Percentiles rank a stretch among this genome's conserved stretches.
Conservation (phyloP, 1,284 basidiomycete genomes). For the Apiotrichum domesticum region DNA sequence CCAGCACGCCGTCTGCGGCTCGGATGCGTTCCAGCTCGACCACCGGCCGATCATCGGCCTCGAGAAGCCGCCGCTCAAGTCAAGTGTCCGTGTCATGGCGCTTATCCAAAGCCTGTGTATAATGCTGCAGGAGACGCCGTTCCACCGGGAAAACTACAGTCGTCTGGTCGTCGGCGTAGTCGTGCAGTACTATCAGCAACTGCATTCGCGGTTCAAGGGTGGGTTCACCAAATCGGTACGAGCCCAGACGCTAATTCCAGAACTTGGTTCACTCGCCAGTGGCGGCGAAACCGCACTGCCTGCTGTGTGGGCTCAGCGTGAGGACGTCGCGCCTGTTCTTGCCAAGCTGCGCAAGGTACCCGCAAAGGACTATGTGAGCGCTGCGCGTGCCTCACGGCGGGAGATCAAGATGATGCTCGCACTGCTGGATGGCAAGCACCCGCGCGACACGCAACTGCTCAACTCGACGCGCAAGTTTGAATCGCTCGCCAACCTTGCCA, state of each 20-base stretch:
- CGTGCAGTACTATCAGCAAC: slow-evolving; percentile 92
- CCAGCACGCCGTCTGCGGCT: slow-evolving; percentile 72
- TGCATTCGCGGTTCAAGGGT: slow-evolving; percentile 72
- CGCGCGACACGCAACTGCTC: slow-evolving; percentile 67
- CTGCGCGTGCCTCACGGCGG: background rate
- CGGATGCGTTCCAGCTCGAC: slow-evolving; percentile 68
- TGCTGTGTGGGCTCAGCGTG: slow-evolving; percentile 77
- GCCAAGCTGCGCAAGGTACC: slow-evolving; percentile 46
- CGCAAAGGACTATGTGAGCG: slow-evolving; percentile 3
- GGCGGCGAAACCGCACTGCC: slow-evolving; percentile 50
- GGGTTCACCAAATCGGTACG: slow-evolving; percentile 2
- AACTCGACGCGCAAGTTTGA: slow-evolving; percentile 67
- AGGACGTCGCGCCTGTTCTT: slow-evolving; percentile 69
- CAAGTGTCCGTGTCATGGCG: slow-evolving; percentile 76
- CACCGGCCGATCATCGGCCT: slow-evolving; percentile 12
- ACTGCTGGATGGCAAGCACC: slow-evolving; percentile 46
- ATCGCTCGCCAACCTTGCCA: slow-evolving; percentile 72
- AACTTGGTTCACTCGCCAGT: slow-evolving; percentile 22
- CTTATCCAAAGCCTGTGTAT: slow-evolving; percentile 86
- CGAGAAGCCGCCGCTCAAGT: slow-evolving; percentile 57
- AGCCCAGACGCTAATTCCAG: slow-evolving; percentile 6
- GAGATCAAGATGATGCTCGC: slow-evolving; percentile 9
- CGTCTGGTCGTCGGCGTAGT: slow-evolving; percentile 92
- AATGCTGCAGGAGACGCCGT: slow-evolving; percentile 90
- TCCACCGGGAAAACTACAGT: slow-evolving; percentile 90